phyloP scores from a whole-genome alignment of 768 basidiomycete genomes.

The Mycena floridula region DNA sequence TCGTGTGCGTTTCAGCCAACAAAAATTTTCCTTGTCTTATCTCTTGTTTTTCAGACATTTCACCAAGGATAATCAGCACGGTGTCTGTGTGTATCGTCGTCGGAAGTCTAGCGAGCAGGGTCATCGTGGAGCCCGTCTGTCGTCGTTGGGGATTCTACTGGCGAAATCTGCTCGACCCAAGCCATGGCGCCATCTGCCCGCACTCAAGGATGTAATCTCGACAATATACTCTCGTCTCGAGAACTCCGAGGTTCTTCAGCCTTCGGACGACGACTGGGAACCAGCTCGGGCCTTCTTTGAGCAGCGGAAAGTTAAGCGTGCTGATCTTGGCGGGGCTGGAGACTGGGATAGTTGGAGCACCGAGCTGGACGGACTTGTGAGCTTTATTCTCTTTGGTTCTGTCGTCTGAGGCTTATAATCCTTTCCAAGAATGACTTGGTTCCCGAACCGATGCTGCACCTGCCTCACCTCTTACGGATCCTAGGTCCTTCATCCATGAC shows the following conservation, averaged over 20 bases:
- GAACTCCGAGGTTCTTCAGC: conserved; percentile 38
- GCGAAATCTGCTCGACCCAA: conserved; percentile 58
- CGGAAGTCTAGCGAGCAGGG: conserved; percentile 63
- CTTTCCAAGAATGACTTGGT: conserved; percentile 8
- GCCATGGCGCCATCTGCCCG: conserved; percentile 69
- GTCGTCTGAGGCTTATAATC: conserved; percentile 11
- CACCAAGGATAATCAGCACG: conserved; percentile 59
- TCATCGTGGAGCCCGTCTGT: conserved; percentile 75
- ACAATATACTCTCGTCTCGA: conserved; percentile 48
- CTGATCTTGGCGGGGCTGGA: conserved; percentile 49
- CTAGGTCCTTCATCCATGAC: conserved; percentile 76
- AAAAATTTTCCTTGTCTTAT: neutral
- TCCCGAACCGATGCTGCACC: conserved; percentile 55
- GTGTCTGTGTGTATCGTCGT: conserved; percentile 70
- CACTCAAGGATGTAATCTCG: conserved; percentile 54
- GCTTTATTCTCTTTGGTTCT: conserved; percentile 1
- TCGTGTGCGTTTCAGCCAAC: conserved; percentile 48
- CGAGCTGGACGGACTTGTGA: conserved; percentile 49
- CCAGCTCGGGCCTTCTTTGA: conserved; percentile 61
- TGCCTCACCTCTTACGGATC: conserved; percentile 70
- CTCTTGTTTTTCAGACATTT: conserved; percentile 60
- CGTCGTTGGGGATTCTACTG: conserved; percentile 70
- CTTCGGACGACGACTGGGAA: conserved; percentile 55
- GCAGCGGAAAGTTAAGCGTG: conserved; percentile 43
- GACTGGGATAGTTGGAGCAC: conserved; percentile 66